These are phyloP conservation scores for Alternaria arbusti DNA, from an alignment of 2,329 filamentous ascomycete genomes.

Conservation along the genomic window DNA sequence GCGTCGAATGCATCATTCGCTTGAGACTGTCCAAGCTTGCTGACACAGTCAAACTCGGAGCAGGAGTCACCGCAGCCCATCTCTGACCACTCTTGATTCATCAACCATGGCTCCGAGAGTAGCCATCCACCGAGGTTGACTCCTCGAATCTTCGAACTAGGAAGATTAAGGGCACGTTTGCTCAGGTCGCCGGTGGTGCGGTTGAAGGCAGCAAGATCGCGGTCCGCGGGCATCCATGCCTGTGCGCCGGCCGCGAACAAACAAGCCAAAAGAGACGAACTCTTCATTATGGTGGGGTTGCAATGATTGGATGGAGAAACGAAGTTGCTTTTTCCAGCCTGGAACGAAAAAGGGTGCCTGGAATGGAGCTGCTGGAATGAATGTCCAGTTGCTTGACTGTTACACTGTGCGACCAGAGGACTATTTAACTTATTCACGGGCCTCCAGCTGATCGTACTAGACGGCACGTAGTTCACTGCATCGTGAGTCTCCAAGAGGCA, in stretches of 20 bases:
- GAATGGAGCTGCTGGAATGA: not conserved
- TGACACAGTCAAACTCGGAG: slow-evolving; percentile 64
- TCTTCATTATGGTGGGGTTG: not conserved
- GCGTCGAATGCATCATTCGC: slow-evolving; percentile 57
- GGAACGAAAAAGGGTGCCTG: not conserved
- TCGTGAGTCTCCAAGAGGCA: not conserved
- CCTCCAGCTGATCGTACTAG: not conserved
- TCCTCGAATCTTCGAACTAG: slow-evolving; percentile 57
- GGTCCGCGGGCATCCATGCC: slow-evolving; percentile 13
- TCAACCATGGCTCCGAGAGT: slow-evolving; percentile 64
- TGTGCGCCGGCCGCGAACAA: slow-evolving; percentile 9
- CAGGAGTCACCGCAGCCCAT: slow-evolving; percentile 56
- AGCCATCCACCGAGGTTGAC: slow-evolving; percentile 63
- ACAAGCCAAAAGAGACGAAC: not conserved
- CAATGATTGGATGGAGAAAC: not conserved
- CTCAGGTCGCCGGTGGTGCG: slow-evolving; percentile 4
- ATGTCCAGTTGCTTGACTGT: not conserved
- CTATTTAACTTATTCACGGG: not conserved
- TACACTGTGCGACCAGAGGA: not conserved
- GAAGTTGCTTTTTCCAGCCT: not conserved
- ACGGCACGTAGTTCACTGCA: not conserved
- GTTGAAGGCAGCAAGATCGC: slow-evolving; percentile 10
- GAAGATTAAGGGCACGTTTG: slow-evolving; percentile 5
- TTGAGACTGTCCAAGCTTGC: slow-evolving; percentile 53
- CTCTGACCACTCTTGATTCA: slow-evolving; percentile 52